Evolutionary conservation across 257 asterid genomes (phyloP).

Genomic region (Anisodus tanguticus): DNA sequence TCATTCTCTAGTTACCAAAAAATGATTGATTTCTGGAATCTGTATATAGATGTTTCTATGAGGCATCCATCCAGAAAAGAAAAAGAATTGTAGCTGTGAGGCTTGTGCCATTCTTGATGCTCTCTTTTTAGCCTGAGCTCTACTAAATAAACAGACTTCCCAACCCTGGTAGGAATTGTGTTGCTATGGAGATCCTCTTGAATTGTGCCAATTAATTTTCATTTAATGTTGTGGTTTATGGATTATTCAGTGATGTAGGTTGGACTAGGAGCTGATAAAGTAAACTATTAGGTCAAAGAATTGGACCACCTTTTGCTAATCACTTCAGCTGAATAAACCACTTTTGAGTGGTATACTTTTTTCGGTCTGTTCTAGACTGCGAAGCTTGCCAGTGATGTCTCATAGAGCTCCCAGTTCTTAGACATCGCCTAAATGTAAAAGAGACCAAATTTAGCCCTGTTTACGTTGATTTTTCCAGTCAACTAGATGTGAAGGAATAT

Average conservation of each 20-base stretch:
- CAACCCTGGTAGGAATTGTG: constrained; percentile 5
- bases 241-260: background rate
- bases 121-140: background rate
- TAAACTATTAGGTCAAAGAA: background rate
- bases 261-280: background rate
- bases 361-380: background rate
- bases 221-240: constrained; percentile 6
- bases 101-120: background rate
- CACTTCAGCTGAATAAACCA: background rate
- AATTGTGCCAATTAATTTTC: constrained; percentile 1
- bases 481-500: background rate
- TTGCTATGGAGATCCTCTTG: background rate
- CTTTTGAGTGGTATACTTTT: background rate
- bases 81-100: background rate
- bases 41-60: background rate
- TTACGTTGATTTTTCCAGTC: background rate
- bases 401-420: no score
- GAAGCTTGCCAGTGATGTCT: background rate
- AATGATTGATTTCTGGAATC: background rate
- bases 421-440: no score
- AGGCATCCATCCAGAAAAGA: background rate
- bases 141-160: constrained; percentile 12
- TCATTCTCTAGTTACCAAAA: background rate
- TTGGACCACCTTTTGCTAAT: no score
- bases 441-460: background rate